A percentile compares a stretch with the other conserved stretches of the same genome.
Conservation (phyloP, 2,329 filamentous ascomycete genomes). For the Fusarium humuli region DNA sequence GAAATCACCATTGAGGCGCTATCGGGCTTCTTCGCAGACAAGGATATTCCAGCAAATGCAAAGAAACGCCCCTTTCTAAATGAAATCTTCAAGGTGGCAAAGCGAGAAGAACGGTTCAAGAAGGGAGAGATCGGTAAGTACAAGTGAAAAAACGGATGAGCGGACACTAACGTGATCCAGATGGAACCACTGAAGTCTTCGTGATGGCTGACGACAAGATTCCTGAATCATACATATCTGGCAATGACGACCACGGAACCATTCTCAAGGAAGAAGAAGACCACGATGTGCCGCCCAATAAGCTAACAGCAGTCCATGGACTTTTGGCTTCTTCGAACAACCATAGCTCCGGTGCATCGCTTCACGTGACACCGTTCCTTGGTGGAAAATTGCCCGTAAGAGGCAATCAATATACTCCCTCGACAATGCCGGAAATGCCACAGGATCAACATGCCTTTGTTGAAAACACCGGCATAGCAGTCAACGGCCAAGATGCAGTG, state of each 20-base stretch:
- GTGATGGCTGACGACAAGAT: constrained; percentile 66
- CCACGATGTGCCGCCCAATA: constrained; percentile 53
- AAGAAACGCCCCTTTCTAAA: constrained; percentile 67
- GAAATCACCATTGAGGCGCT: constrained; percentile 69
- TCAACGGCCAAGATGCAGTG: constrained; percentile 51
- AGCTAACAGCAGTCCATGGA: constrained; percentile 49
- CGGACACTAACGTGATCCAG: constrained; percentile 48
- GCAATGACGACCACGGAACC: constrained; percentile 57
- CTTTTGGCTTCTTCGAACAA: constrained; percentile 53
- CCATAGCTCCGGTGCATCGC: constrained; percentile 51
- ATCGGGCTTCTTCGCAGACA: constrained; percentile 63
- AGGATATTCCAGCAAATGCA: constrained; percentile 66
- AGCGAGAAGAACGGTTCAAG: constrained; percentile 65
- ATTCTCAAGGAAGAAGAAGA: constrained; percentile 60
- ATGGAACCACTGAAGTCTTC: constrained; percentile 60
- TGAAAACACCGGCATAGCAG: constrained; percentile 52
- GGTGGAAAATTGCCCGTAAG: constrained; percentile 59
- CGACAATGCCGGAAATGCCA: constrained; percentile 57
- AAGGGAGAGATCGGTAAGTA: constrained; percentile 68
- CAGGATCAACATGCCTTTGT: constrained; percentile 57
- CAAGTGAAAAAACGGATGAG: neutral
- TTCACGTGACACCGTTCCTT: constrained; percentile 54
- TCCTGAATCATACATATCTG: constrained; percentile 60
- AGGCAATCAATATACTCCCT: constrained; percentile 54
- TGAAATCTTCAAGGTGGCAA: constrained; percentile 72